These are phyloP conservation scores for Acacia crassicarpa DNA, from an alignment of 306 rosid genomes.

Conservation along the genomic window DNA sequence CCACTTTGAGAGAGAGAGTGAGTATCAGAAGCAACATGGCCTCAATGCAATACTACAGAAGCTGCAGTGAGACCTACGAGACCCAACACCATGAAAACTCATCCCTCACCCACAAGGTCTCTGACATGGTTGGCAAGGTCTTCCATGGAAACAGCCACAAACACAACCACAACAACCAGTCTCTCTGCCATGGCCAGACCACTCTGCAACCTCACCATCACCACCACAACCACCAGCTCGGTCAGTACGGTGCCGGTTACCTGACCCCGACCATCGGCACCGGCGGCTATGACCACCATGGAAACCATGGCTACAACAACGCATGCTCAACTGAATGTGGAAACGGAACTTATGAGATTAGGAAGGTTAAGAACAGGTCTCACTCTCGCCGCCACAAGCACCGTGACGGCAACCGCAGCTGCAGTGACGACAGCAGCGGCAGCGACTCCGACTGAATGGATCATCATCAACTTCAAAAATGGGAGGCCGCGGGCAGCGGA, in stretches of 20 bases:
- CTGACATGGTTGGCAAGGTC: not conserved
- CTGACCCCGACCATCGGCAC: not conserved
- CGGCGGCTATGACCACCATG: not conserved
- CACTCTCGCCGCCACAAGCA: not conserved
- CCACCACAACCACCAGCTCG: not conserved
- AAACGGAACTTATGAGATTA: not conserved
- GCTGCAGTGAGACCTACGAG: conserved; percentile 20
- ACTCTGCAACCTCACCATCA: not conserved
- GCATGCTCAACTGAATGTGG: not conserved
- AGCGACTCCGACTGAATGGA: conserved; percentile 13
- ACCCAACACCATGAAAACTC: conserved; percentile 9
- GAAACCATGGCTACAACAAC: not conserved
- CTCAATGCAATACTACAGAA: conserved; percentile 17
- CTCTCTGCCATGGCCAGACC: not conserved
- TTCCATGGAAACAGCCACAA: not conserved
- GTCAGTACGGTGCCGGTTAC: not conserved
- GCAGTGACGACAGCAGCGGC: not conserved
- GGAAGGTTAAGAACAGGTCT: not conserved
- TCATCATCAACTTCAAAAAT: not conserved
- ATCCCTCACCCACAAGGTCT: not conserved
- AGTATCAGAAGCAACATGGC: conserved; percentile 21
- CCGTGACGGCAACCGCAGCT: not conserved
- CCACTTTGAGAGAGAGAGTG: not conserved
- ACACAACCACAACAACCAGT: not conserved
- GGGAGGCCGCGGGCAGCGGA: not conserved